phyloP scores from a whole-genome alignment of 2,329 filamentous ascomycete species.

The Aspergillus arachidicola region DNA sequence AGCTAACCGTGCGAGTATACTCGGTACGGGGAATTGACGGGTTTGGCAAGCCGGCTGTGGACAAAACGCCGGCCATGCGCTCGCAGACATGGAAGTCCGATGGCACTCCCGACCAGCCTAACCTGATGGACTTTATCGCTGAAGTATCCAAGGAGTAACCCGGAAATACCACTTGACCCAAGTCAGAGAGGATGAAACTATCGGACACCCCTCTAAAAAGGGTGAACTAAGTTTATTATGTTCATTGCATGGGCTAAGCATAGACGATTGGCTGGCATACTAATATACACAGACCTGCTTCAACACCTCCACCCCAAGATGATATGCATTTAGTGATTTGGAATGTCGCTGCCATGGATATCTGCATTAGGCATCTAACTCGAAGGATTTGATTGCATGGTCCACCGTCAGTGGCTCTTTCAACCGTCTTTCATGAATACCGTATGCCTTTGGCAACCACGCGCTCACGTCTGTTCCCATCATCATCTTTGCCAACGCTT shows the following conservation, averaged over 20 bases:
- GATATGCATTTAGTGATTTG: neutral
- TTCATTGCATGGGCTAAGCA: neutral
- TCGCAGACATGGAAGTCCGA: conserved; percentile 29
- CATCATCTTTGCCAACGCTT: conserved; percentile 32
- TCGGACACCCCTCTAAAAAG: neutral
- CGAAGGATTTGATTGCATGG: conserved; percentile 4
- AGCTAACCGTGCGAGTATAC: conserved; percentile 28
- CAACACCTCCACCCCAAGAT: neutral
- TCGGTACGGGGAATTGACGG: conserved; percentile 21
- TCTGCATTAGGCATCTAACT: neutral
- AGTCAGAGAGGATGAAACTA: neutral
- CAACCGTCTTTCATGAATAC: conserved; percentile 7
- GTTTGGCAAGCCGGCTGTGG: conserved; percentile 11
- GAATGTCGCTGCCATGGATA: neutral
- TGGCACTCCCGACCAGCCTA: conserved; percentile 6
- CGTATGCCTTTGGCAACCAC: conserved; percentile 9
- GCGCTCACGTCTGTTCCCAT: conserved; percentile 19
- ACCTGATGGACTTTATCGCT: conserved; percentile 32
- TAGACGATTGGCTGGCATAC: neutral
- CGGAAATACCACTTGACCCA: neutral
- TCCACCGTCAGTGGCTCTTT: conserved; percentile 4
- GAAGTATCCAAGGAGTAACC: conserved; percentile 16
- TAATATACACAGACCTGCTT: neutral
- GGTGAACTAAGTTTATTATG: neutral
- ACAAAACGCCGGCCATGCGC: conserved; percentile 15